phyloP scores from a whole-genome alignment of 2,329 filamentous ascomycete genomes.

The Magnaporthiopsis rhizophila region DNA sequence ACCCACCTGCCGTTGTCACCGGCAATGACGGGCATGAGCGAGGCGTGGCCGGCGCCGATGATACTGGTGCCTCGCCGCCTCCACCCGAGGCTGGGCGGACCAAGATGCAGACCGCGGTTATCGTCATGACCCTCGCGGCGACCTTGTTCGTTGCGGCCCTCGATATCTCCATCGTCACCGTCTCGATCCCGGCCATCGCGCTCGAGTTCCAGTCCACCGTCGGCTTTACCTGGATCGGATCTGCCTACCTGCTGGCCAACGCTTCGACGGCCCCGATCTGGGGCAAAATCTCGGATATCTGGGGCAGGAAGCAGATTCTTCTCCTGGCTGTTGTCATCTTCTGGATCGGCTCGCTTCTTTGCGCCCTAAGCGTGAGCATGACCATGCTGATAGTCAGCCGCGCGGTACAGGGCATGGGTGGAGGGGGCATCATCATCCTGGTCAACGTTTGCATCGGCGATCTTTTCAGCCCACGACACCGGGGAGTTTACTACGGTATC shows the following conservation, averaged over 20 bases:
- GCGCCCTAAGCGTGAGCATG: conserved; percentile 37
- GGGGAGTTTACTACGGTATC: conserved; percentile 50
- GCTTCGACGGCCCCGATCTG: conserved; percentile 63
- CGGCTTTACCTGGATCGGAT: conserved; percentile 73
- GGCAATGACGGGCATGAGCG: not conserved
- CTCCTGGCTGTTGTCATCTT: conserved; percentile 40
- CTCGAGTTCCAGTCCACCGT: conserved; percentile 50
- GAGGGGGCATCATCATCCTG: conserved; percentile 42
- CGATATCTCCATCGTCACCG: conserved; percentile 51
- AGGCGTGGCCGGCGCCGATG: not conserved
- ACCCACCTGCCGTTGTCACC: not conserved
- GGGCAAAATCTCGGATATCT: conserved; percentile 55
- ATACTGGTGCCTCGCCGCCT: not conserved
- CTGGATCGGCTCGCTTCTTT: conserved; percentile 41
- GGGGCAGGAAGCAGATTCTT: conserved; percentile 46
- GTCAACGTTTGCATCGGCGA: conserved; percentile 47
- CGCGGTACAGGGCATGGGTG: conserved; percentile 43
- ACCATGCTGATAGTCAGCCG: conserved; percentile 38
- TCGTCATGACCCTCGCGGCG: conserved; percentile 31
- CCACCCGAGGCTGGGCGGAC: conserved; percentile 22
- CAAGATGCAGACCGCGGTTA: conserved; percentile 21
- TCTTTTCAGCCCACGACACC: conserved; percentile 38
- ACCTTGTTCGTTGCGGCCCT: conserved; percentile 37
- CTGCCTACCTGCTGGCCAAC: conserved; percentile 62
- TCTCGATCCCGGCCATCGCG: conserved; percentile 53